Percentiles rank a stretch among this genome's conserved stretches.
Evolutionary conservation across 352 stramenopile genomes (phyloP).

Genomic region (Peronospora destructor): DNA sequence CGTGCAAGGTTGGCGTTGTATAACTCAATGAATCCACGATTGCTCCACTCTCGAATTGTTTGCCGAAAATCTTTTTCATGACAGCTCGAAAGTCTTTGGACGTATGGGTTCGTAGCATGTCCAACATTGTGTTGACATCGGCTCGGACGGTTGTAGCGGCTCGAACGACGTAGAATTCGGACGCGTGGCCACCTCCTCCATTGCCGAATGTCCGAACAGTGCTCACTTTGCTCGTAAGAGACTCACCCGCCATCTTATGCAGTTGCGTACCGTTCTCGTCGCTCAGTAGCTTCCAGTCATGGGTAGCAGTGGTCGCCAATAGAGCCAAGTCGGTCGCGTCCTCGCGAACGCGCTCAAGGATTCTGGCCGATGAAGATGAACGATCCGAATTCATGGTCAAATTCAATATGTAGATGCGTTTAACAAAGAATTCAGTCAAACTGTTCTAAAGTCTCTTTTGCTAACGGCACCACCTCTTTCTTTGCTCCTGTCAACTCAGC

Average conservation of each 20-base stretch:
- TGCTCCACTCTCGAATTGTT: slow-evolving; percentile 38
- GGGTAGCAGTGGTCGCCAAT: slow-evolving; percentile 26
- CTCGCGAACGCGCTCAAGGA: slow-evolving; percentile 46
- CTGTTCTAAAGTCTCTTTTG: slow-evolving; percentile 9
- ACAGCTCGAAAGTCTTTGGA: slow-evolving; percentile 34
- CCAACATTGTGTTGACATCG: slow-evolving; percentile 37
- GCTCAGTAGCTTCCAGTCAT: slow-evolving; percentile 46
- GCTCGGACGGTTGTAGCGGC: slow-evolving; percentile 38
- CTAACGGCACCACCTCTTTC: not conserved
- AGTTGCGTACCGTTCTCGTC: slow-evolving; percentile 42
- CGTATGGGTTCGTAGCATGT: slow-evolving; percentile 27
- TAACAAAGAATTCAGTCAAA: not conserved
- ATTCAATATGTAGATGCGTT: not conserved
- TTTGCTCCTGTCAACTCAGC: slow-evolving; percentile 8
- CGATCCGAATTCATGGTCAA: slow-evolving; percentile 9
- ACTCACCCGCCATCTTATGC: slow-evolving; percentile 49
- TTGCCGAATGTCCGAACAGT: slow-evolving; percentile 35
- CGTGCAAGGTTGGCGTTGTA: slow-evolving; percentile 34
- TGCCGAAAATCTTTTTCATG: slow-evolving; percentile 55
- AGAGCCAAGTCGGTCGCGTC: slow-evolving; percentile 45
- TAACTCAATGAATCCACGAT: slow-evolving; percentile 45
- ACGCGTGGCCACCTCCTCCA: slow-evolving; percentile 32
- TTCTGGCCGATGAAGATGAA: slow-evolving; percentile 29
- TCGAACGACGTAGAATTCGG: slow-evolving; percentile 56
- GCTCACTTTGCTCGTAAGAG: slow-evolving; percentile 32